These are phyloP conservation scores for Beauveria varroae DNA, from an alignment of 2,329 filamentous ascomycete genomes.

Conservation along the genomic window DNA sequence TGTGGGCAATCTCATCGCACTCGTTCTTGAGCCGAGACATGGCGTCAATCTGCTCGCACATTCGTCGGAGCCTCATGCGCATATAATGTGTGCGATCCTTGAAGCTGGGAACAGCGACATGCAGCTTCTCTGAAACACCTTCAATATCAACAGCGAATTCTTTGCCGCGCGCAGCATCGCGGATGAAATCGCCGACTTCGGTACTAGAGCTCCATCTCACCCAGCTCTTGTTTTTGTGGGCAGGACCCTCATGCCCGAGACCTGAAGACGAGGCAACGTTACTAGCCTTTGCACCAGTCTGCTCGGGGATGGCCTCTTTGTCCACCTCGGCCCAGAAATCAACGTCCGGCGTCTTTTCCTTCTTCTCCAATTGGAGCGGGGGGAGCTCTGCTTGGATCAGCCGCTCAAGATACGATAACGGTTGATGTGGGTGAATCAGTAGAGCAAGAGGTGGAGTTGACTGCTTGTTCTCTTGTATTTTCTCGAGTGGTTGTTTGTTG, in stretches of 20 bases:
- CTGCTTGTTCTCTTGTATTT: slow-evolving; percentile 24
- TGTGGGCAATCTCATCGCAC: slow-evolving; percentile 72
- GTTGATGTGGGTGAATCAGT: slow-evolving; percentile 82
- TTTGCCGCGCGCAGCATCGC: slow-evolving; percentile 74
- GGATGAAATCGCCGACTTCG: slow-evolving; percentile 89
- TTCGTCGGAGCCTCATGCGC: slow-evolving; percentile 65
- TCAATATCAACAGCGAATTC: slow-evolving; percentile 83
- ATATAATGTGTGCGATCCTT: slow-evolving; percentile 86
- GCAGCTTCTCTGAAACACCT: slow-evolving; percentile 56
- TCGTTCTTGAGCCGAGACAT: slow-evolving; percentile 71
- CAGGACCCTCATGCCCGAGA: slow-evolving; percentile 52
- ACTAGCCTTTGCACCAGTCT: slow-evolving; percentile 23
- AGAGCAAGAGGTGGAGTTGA: slow-evolving; percentile 74
- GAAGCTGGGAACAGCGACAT: slow-evolving; percentile 79
- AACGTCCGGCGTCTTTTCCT: slow-evolving; percentile 64
- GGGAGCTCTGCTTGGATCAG: slow-evolving; percentile 84
- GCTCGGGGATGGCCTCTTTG: slow-evolving; percentile 40
- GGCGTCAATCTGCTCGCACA: slow-evolving; percentile 58
- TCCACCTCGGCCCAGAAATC: slow-evolving; percentile 74
- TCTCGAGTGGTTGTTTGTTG: slow-evolving; percentile 32
- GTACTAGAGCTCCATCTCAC: slow-evolving; percentile 85
- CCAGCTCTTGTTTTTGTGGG: slow-evolving; percentile 45
- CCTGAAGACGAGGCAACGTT: slow-evolving; percentile 65
- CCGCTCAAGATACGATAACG: slow-evolving; percentile 81
- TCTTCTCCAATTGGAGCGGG: slow-evolving; percentile 54